Base-by-base conservation (phyloP, 1,284 basidiomycete genomes). In the Tilletia setariae region DNA sequence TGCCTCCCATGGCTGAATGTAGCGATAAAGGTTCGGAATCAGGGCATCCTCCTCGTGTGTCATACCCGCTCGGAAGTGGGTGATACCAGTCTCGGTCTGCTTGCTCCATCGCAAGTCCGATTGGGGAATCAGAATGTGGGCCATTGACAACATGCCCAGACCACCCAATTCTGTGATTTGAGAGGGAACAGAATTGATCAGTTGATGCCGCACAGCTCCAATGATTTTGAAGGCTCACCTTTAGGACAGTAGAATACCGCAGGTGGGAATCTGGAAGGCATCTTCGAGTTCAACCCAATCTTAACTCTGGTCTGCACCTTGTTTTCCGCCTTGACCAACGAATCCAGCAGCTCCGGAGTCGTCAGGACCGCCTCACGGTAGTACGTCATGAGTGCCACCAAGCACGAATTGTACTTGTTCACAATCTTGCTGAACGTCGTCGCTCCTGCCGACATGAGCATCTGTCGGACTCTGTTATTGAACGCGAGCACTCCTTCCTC, bases 381-480 rank as follows among this genome's bases (percentile, higher is more conserved):
- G 85, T 98, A 98, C 2, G 94, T 97, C 93, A 96, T 79, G n/a
- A 80, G 69, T 6, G 73, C 74, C 63, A 81, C 78, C 61, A 82
- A 87, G 11, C 92, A 92, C 1, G 94, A 95, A 84, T 97, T 98
- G 94, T 94, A 97, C 85, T 98, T 98, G 86, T 98, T 98, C 81
- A 98, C 91, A 78, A 99, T 97, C 87, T 99, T 99, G 71, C 92
- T 93, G 87, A 98, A 98, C 0, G 96, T 98, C 0, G 95, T 95
- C 0, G 94, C 95, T 70, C 96, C 96, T 1, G 96, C 98, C 76
- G 93, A 94, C 96, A 99, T 98, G 72, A 99, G 85, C 21, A 98
- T 91, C 84, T 98, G 95, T 67, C 95, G 88, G 74, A 98, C 95
- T 35, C 81, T 74, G 67, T 82, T 82, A 76, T 74, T 74, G 68